A percentile compares a stretch with the other conserved stretches of the same genome.
phyloP scores from a whole-genome alignment of 2,329 filamentous ascomycete genomes.

The Stemphylium beticola region DNA sequence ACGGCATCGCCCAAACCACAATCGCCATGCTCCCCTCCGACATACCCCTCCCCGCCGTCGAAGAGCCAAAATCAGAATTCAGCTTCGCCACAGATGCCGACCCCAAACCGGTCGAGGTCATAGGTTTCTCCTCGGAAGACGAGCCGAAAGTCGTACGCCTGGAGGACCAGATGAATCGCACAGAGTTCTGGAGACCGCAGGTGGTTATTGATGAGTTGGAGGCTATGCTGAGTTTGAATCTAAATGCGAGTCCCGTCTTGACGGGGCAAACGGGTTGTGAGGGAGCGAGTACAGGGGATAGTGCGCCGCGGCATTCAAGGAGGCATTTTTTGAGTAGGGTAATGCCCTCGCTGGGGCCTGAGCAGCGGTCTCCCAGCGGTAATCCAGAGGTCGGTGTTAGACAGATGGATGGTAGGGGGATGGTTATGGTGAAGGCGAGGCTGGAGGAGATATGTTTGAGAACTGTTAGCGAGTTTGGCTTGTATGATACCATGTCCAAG shows the following conservation, averaged over 20 bases:
- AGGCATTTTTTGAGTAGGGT: constrained; percentile 33
- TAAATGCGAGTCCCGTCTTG: constrained; percentile 34
- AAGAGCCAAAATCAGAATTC: constrained; percentile 37
- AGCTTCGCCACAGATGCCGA: constrained; percentile 29
- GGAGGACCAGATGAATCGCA: constrained; percentile 48
- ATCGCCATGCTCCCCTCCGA: constrained; percentile 55
- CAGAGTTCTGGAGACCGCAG: constrained; percentile 53
- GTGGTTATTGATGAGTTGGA: constrained; percentile 52
- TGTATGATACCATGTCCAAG: constrained; percentile 46
- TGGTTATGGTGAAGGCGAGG: constrained; percentile 36
- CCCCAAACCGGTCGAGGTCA: constrained; percentile 40
- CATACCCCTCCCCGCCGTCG: constrained; percentile 32
- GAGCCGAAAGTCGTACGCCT: constrained; percentile 50
- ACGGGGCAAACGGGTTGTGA: constrained; percentile 6
- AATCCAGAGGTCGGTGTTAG: constrained; percentile 30
- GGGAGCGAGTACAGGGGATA: constrained; percentile 1
- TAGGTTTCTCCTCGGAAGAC: constrained; percentile 51
- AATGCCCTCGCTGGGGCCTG: constrained; percentile 26
- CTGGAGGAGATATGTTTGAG: constrained; percentile 44
- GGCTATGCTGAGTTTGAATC: constrained; percentile 36
- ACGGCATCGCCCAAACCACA: constrained; percentile 52
- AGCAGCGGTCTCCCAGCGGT: constrained; percentile 24
- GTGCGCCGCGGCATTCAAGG: constrained; percentile 12
- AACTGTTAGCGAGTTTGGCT: constrained; percentile 44
- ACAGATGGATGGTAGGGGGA: constrained; percentile 14